phyloP scores from a whole-genome alignment of 495 filamentous ascomycete genomes.

The Bathelium albidoporum region DNA sequence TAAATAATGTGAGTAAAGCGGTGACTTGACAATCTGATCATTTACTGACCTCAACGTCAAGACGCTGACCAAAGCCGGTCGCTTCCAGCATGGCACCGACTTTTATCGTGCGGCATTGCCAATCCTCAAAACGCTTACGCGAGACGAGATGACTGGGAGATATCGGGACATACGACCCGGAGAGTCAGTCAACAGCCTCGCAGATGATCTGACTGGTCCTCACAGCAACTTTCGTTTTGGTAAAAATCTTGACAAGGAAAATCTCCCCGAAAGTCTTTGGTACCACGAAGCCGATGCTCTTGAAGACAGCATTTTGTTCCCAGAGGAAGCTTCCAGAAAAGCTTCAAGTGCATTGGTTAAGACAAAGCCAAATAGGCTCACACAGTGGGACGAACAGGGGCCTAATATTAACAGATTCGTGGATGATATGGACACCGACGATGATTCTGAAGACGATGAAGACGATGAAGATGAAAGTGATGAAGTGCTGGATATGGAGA shows the following conservation, averaged over 20 bases:
- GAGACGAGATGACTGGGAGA: slow-evolving; percentile 30
- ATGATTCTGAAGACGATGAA: slow-evolving; percentile 13
- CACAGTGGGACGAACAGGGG: slow-evolving; percentile 24
- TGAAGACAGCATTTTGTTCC: slow-evolving; percentile 40
- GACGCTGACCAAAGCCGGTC: slow-evolving; percentile 33
- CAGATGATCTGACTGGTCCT: background rate
- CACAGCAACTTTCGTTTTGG: background rate
- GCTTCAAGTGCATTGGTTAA: slow-evolving; percentile 29
- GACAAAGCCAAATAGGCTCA: slow-evolving; percentile 32
- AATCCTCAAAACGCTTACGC: slow-evolving; percentile 33
- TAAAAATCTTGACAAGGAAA: slow-evolving; percentile 7
- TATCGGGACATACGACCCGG: slow-evolving; percentile 34
- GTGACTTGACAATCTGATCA: background rate
- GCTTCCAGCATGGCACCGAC: slow-evolving; percentile 24
- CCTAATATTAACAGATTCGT: slow-evolving; percentile 23
- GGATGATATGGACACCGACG: slow-evolving; percentile 23
- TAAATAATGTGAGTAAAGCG: slow-evolving; percentile 26
- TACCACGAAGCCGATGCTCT: slow-evolving; percentile 39
- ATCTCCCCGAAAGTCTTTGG: slow-evolving; percentile 21
- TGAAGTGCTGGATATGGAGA: background rate
- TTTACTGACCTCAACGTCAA: slow-evolving; percentile 10
- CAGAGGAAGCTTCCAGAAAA: slow-evolving; percentile 28
- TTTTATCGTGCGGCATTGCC: slow-evolving; percentile 27
- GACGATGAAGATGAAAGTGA: slow-evolving; percentile 13
- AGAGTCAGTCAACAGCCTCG: slow-evolving; percentile 17